A percentile compares a stretch with the other conserved stretches of the same genome.
Evolutionary conservation across 768 basidiomycete genomes (phyloP).

Genomic region (Arthromyces matolae): DNA sequence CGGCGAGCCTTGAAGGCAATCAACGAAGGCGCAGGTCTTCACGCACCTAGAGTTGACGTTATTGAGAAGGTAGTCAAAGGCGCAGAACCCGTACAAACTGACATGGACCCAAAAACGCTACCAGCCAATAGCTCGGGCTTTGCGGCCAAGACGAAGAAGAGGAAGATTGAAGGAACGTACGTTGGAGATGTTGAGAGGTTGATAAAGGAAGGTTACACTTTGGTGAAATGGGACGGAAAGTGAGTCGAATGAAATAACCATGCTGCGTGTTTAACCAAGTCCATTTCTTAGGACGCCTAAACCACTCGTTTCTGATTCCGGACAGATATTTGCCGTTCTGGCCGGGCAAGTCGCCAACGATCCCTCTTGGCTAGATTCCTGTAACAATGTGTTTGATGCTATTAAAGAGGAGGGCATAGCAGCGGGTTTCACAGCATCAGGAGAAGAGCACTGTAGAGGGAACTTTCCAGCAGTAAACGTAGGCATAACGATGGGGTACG

Average conservation of each 20-base stretch:
- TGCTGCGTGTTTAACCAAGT: background rate
- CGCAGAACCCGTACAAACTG: background rate
- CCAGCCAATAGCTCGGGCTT: background rate
- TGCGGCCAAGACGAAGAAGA: background rate
- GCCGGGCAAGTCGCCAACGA: background rate
- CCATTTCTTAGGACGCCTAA: background rate
- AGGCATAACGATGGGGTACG: background rate
- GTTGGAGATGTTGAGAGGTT: background rate
- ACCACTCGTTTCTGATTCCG: background rate
- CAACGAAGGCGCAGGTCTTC: background rate
- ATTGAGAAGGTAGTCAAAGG: background rate
- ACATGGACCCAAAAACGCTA: background rate
- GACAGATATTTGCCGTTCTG: background rate
- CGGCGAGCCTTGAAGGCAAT: background rate
- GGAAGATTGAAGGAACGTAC: background rate
- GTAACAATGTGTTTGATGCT: background rate
- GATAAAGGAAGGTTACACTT: background rate
- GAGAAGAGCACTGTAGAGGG: background rate
- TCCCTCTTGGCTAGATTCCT: background rate
- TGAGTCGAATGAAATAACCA: background rate
- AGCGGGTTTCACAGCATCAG: background rate
- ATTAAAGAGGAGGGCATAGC: background rate
- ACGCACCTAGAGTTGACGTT: background rate
- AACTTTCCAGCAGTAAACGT: constrained; percentile 3
- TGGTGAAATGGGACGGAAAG: constrained; percentile 3